Evolutionary conservation across 106 monocot species (phyloP).

Genomic region (Posidonia australis): DNA sequence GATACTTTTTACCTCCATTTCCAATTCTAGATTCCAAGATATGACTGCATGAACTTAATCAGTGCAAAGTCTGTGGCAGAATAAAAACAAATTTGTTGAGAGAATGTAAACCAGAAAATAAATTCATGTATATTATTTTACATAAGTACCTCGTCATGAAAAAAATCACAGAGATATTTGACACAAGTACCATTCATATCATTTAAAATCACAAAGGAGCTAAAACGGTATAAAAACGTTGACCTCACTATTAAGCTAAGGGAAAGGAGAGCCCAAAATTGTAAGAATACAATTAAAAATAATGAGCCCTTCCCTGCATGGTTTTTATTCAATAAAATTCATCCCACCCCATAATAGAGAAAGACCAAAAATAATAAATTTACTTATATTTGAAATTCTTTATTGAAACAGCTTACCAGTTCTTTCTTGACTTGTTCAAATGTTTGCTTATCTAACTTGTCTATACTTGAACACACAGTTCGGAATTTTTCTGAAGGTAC

Average conservation of each 20-base stretch:
- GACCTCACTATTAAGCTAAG: background rate
- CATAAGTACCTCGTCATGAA: no score
- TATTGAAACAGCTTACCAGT: constrained; percentile 45
- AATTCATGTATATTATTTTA: background rate
- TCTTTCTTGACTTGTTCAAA: constrained; percentile 93
- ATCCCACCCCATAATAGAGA: no score
- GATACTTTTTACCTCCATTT: background rate
- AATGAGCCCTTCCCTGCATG: no score
- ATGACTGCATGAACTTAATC: no score
- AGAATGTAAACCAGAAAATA: background rate
- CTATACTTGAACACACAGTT: constrained; percentile 98
- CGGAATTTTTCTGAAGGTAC: constrained; percentile 90
- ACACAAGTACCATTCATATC: background rate
- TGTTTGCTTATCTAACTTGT: constrained; percentile 92
- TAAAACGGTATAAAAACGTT: background rate
- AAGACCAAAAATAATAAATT: no score
- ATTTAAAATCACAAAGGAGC: background rate
- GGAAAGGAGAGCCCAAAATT: no score
- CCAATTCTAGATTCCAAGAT: no score
- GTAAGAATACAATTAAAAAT: no score
- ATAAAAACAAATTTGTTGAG: background rate
- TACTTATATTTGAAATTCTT: background rate
- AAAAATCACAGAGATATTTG: no score
- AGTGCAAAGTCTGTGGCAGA: no score
- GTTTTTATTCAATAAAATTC: no score